Evolutionary conservation across 352 stramenopile species (phyloP), one percentile per base, ranked within the genome.

Genomic region (Aphanomyces invadans): DNA sequence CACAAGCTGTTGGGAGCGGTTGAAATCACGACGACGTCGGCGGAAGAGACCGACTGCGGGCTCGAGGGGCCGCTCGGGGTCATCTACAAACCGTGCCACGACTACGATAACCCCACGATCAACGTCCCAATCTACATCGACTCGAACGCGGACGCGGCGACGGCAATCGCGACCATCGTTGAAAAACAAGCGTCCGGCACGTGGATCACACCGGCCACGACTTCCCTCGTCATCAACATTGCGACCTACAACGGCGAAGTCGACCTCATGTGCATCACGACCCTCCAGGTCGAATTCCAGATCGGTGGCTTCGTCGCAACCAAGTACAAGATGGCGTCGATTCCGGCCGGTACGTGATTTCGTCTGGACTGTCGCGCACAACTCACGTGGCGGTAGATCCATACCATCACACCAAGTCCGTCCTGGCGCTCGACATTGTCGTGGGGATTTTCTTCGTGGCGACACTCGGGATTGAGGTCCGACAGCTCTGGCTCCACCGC

Each of bases 161-260:
- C 71, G 4, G 76, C 78, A 0, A 62, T 57, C 0, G 36, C 52
- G 4, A 49, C 66, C 21, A 66, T 86, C n/a, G 53, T 25, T 9
- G 45, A 60, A 3, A 55, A 82, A 28, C 74, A 83, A 32, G 31
- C 25, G 0, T 45, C 29, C 7, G 76, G 78, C 19, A 45, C 62
- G 2, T 86, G 78, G 76, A 68, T 84, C 53, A 69, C 77, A 56
- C 73, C 74, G 51, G 73, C 73, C 3, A 76, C 71, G 1, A 57
- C 79, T 15, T 59, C 74, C 44, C 78, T 86, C 7, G 4, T 73
- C 31, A 70, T 83, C 49, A 84, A 71, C 2, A 59, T 84, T 39
- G 73, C 83, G 32, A 79, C 71, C 3, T 86, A 83, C 73, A 83
- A 86, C 28, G 76, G 78, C 28, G 78, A 86, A 48, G 38, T 86